A percentile compares a stretch with the other conserved stretches of the same genome.
phyloP scores from a whole-genome alignment of 2,329 filamentous ascomycete species.

The Pseudocercospora fuligena region DNA sequence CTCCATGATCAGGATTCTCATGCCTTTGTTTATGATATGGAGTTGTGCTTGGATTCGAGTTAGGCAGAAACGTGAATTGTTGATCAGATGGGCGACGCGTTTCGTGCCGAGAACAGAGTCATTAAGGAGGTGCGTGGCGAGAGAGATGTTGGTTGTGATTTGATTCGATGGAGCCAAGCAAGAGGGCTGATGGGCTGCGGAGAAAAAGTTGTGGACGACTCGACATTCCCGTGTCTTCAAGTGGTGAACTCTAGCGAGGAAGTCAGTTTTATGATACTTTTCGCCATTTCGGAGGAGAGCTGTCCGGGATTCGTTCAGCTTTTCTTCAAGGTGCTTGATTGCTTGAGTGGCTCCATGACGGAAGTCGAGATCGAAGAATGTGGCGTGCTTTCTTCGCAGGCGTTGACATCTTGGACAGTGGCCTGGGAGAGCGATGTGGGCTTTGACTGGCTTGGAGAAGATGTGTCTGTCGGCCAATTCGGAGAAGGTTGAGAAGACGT shows the following conservation, averaged over 20 bases:
- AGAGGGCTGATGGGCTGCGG: not conserved
- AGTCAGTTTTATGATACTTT: not conserved
- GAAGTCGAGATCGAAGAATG: not conserved
- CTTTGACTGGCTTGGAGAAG: not conserved
- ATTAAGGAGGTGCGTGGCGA: not conserved
- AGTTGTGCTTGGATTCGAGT: not conserved
- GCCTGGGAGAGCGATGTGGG: not conserved
- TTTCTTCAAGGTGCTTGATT: not conserved
- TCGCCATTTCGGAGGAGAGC: not conserved
- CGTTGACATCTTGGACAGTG: not conserved
- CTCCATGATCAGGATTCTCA: not conserved
- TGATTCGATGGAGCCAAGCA: not conserved
- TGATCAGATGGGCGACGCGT: not conserved
- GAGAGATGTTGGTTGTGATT: not conserved
- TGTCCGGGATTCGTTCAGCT: not conserved
- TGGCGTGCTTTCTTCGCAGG: not conserved
- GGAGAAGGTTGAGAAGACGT: not conserved
- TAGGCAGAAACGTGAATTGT: not conserved
- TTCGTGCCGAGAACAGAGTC: not conserved
- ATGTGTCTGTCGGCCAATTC: not conserved
- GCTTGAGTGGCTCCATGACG: not conserved
- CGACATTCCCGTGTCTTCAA: not conserved
- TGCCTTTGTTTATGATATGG: not conserved
- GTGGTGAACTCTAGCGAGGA: not conserved
- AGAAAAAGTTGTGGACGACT: not conserved